These are phyloP conservation scores for Cystobasidium onofrii DNA, from an alignment of 768 basidiomycete species.

Conservation along the genomic window DNA sequence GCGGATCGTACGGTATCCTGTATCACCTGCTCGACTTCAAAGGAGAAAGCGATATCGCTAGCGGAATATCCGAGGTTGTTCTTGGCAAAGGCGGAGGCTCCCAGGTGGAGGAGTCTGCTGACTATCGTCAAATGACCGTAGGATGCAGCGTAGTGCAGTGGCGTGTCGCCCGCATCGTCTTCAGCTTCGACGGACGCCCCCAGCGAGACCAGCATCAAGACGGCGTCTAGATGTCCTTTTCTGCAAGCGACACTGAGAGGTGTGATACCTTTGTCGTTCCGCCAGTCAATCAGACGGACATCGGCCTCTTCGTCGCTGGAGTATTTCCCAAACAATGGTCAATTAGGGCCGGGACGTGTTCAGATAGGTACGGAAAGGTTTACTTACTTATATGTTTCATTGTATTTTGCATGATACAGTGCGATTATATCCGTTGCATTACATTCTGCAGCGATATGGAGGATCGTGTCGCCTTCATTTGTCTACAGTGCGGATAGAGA, in stretches of 20 bases:
- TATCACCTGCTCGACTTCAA: conserved; percentile 21
- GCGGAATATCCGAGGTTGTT: conserved; percentile 90
- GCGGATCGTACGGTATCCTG: conserved; percentile 9
- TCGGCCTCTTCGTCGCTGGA: conserved; percentile 17
- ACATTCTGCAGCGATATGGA: conserved; percentile 15
- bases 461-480: conserved; percentile 4
- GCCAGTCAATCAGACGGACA: conserved; percentile 20
- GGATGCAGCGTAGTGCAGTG: conserved; percentile 91
- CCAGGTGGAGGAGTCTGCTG: conserved; percentile 68
- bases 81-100: conserved; percentile 67
- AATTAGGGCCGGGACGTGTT: too few species aligned
- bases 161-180: conserved; percentile 61
- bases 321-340: too few species aligned
- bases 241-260: conserved; percentile 6
- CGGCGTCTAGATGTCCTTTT: background rate
- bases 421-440: conserved; percentile 8
- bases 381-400: conserved; percentile 6
- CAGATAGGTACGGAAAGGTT: background rate
- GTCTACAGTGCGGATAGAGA: background rate
- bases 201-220: background rate
- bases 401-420: background rate
- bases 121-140: conserved; percentile 78
- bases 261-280: conserved; percentile 1
- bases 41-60: background rate
- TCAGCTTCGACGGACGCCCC: conserved; percentile 26